Base-by-base conservation (phyloP, 2,329 filamentous ascomycete genomes). In the Fusarium scirpi region DNA sequence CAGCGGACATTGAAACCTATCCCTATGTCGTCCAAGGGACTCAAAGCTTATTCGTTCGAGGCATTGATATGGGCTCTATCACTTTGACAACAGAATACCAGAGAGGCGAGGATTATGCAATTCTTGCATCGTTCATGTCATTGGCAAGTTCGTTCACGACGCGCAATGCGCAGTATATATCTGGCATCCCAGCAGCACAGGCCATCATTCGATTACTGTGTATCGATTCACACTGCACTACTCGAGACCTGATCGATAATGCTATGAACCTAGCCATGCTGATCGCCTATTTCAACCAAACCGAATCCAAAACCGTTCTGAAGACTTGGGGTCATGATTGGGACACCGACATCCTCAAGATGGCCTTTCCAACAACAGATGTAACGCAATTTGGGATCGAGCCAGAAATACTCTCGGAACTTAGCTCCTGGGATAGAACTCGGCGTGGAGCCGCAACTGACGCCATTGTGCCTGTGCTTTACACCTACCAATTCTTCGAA, bases 251-350 rank as follows among this genome's bases (percentile, higher is more conserved):
- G 27, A 20, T 46, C 52, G 44, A 49, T 7, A 41, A 15, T 24
- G 45, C 44, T 49, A 49, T 64, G 44, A 51, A 64, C 32, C 22
- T 64, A 16, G 30, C 59, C 5, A 20, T 65, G 59, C 18, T 63
- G 25, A 58, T 51, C 15, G 38, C 25, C 10, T 58, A 44, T 57
- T 46, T 58, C 30, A 58, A 64, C 40, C 55, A 45, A 32, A 6
- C 30, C 11, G n/a, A 30, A 29, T 24, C 25, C 7, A 22, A 29
- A 11, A 29, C 45, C n/a, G 38, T 51, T 11, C 6, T 15, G 32
- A 64, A 64, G 44, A 64, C 49, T 16, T 49, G 44, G 49, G n/a
- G 25, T 12, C 27, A 15, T 40, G 27, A 58, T 22, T 49, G 44
- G 44, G 49, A 51, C 16, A 6, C 43, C 9, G 12, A 41, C 11